phyloP scores from a whole-genome alignment of 75 land plant genomes.

The Adiantum capillusveneris region DNA sequence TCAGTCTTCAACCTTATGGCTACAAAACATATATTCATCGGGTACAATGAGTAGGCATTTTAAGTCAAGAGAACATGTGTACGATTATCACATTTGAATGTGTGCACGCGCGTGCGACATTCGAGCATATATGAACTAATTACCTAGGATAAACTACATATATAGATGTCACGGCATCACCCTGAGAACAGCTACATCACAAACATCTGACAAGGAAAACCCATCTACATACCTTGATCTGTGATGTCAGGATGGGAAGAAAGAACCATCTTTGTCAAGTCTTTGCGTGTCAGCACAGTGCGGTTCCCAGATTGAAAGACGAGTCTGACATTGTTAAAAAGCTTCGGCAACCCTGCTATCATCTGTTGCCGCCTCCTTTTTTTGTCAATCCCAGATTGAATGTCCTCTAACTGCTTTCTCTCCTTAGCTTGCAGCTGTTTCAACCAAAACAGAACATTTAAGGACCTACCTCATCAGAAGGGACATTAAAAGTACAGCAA shows the following conservation, averaged over 20 bases:
- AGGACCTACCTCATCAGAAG: no score
- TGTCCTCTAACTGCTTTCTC: slow-evolving; percentile 32
- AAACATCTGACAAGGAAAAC: no score
- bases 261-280: slow-evolving; percentile 59
- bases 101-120: neutral
- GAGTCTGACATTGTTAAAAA: slow-evolving; percentile 59
- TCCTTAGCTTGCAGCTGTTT: slow-evolving; percentile 68
- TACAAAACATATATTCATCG: no score
- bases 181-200: no score
- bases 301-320: slow-evolving; percentile 61
- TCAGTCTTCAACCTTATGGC: no score
- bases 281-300: slow-evolving; percentile 60
- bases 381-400: slow-evolving; percentile 36
- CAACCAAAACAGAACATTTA: neutral
- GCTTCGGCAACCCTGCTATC: slow-evolving; percentile 60
- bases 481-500: neutral
- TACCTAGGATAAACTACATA: neutral
- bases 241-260: slow-evolving; percentile 36
- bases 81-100: neutral
- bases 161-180: neutral
- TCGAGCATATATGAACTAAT: neutral
- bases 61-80: no score
- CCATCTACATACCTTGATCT: slow-evolving; percentile 17
- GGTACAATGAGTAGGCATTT: no score
- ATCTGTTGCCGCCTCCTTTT: slow-evolving; percentile 36